These are phyloP conservation scores for Fusarium vanettenii DNA, from an alignment of 2,329 filamentous ascomycete genomes.

Conservation along the genomic window DNA sequence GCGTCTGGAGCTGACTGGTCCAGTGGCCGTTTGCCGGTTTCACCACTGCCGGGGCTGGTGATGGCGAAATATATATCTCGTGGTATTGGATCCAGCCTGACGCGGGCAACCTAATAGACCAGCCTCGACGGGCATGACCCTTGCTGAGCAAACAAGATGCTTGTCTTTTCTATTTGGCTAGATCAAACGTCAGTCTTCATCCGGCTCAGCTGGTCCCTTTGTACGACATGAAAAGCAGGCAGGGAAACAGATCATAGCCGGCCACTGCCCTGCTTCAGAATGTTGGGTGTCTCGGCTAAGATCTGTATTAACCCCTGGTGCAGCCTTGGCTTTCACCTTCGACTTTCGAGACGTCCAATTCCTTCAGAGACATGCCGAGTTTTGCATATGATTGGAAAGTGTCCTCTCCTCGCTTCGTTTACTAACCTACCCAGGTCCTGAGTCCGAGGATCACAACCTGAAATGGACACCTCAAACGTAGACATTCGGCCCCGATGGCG, in stretches of 20 bases:
- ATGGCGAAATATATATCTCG: not conserved
- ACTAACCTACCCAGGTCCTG: not conserved
- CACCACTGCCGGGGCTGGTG: not conserved
- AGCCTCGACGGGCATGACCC: not conserved
- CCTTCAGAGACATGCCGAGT: not conserved
- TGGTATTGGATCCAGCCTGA: not conserved
- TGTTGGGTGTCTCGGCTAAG: not conserved
- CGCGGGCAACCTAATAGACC: not conserved
- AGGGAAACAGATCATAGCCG: not conserved
- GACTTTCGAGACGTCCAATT: not conserved
- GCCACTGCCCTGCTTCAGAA: not conserved
- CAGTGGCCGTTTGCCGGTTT: not conserved
- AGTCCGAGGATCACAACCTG: not conserved
- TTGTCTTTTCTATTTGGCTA: conserved; percentile 5
- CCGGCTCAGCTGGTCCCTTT: not conserved
- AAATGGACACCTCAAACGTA: not conserved
- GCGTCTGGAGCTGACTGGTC: not conserved
- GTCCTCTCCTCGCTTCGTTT: not conserved
- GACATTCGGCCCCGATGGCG: not conserved
- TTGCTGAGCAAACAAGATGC: not conserved
- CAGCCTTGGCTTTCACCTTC: not conserved
- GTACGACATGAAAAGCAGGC: not conserved
- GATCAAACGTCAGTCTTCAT: not conserved
- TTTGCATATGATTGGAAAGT: not conserved
- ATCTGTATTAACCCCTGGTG: not conserved